A percentile compares a stretch with the other conserved stretches of the same genome.
Evolutionary conservation across 805 yeast genomes (phyloP).

Genomic region (Starmera pachycereana): DNA sequence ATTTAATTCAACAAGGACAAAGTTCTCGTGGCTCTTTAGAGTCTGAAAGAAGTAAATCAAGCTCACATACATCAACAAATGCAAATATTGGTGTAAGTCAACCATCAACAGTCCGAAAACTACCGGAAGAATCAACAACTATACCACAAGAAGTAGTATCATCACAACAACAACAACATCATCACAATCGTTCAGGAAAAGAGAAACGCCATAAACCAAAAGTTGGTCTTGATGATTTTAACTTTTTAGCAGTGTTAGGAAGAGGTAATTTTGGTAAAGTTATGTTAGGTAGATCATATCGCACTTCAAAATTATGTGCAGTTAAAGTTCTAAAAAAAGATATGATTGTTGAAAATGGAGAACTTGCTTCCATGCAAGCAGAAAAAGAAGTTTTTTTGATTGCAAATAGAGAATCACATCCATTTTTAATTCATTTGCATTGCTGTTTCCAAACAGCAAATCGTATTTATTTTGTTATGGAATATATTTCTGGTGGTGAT

Average conservation of each 20-base stretch:
- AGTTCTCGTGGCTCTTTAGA: too few relatives aligned
- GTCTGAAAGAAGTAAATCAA: too few relatives aligned
- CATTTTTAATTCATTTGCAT: constrained; percentile 80
- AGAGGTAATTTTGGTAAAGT: constrained; percentile 99
- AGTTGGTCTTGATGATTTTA: constrained; percentile 91
- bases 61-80: too few relatives aligned
- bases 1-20: too few relatives aligned
- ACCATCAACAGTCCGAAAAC: too few relatives aligned
- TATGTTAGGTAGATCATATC: constrained; percentile 90
- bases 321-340: constrained; percentile 95
- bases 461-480: constrained; percentile 97
- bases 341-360: constrained; percentile 90
- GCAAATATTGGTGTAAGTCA: too few relatives aligned
- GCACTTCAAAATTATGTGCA: constrained; percentile 76
- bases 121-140: too few relatives aligned
- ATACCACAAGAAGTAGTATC: constrained; percentile 5
- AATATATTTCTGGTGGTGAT: constrained; percentile 95
- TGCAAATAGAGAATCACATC: constrained; percentile 84
- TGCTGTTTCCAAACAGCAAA: constrained; percentile 98
- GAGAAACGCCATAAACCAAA: constrained; percentile 44
- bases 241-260: constrained; percentile 88
- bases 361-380: constrained; percentile 88
- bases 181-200: constrained; percentile 4
- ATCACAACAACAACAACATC: constrained; percentile 4
- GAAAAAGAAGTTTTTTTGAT: constrained; percentile 83